Conservation (phyloP, 1,139 yeast species). For the Pichia sp. region DNA sequence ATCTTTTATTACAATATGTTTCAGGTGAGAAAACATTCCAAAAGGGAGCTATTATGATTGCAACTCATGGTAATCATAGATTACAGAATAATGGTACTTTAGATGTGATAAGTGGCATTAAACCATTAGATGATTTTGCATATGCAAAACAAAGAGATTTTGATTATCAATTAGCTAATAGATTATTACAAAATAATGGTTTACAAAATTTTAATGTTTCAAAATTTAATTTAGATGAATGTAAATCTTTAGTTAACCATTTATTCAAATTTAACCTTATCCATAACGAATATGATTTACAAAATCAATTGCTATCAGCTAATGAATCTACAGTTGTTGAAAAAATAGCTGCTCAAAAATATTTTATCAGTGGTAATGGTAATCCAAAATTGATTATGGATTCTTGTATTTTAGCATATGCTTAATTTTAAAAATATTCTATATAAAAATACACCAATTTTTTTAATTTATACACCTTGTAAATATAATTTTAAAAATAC, state of each 20-base stretch:
- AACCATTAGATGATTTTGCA: slow-evolving; percentile 42
- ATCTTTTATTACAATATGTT: slow-evolving; percentile 47
- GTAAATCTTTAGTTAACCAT: slow-evolving; percentile 46
- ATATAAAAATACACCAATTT: no score
- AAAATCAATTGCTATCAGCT: slow-evolving; percentile 16
- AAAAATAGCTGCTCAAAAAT: slow-evolving; percentile 43
- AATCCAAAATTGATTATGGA: slow-evolving; percentile 66
- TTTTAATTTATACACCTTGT: slow-evolving; percentile 1
- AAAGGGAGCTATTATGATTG: slow-evolving; percentile 61
- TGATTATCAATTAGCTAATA: slow-evolving; percentile 49
- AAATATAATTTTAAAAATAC: slow-evolving; percentile 1
- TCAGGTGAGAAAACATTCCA: slow-evolving; percentile 48
- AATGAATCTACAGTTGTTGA: slow-evolving; percentile 21
- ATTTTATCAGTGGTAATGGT: slow-evolving; percentile 69
- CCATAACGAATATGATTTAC: slow-evolving; percentile 38
- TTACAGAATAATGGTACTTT: slow-evolving; percentile 43
- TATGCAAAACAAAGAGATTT: slow-evolving; percentile 47
- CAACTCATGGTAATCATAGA: slow-evolving; percentile 49
- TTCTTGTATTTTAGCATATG: slow-evolving; percentile 34
- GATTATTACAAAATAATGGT: slow-evolving; percentile 28
- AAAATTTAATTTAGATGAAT: slow-evolving; percentile 49
- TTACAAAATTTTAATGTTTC: slow-evolving; percentile 45
- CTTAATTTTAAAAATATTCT: slow-evolving; percentile 12
- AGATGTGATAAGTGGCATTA: slow-evolving; percentile 51
- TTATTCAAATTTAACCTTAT: slow-evolving; percentile 53